Evolutionary conservation across 352 stramenopile species (phyloP), one percentile per base, ranked within the genome.

Genomic region (Globisporangium irregulare): DNA sequence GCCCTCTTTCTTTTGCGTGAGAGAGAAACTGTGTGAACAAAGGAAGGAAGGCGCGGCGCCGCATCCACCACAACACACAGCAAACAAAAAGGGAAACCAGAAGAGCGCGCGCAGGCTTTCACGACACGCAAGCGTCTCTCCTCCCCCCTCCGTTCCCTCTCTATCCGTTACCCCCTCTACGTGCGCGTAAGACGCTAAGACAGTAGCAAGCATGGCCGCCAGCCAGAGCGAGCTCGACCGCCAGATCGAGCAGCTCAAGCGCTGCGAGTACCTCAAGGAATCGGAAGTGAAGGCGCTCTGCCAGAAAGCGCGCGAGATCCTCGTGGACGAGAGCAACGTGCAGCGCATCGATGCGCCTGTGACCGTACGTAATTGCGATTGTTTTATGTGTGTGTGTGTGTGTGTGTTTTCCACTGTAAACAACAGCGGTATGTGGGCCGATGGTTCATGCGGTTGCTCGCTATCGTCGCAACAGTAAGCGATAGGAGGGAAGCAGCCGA

Each of bases 311-410:
- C 81, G 96, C 66, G 98, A 99, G 82, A 99, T 99, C 77, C 86
- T 99, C 46, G 96, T 99, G 25, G 97, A 99, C 69, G 98, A 99
- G 81, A 98, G 88, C 73, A 99, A 99, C 81, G 98, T 99, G n/a
- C 96, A 99, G 86, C 87, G 94, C 53, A 98, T 99, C 34, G 95
- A 99, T 78, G 96, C 97, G 43, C 98, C 98, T 20, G 97, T 99
- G 22, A 99, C 98, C 66, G 97, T 99, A 87, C 73, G 92, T 84
- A 25, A 38, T 8, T 50, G 18, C 46, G 4, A 22, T 12, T 55
- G 2, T 20, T 62, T 27, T 57, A 8, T 43, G 27, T 48, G 25
- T 60, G 50, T 60, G 8, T 48, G 8, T 48, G 25, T 29, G 25
- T 24, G 22, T 24, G 22, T 24, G 27, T 32, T 32, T 32, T 32